Conservation (phyloP, 169 alveolate species). For the Plasmodium reichenowi region DNA sequence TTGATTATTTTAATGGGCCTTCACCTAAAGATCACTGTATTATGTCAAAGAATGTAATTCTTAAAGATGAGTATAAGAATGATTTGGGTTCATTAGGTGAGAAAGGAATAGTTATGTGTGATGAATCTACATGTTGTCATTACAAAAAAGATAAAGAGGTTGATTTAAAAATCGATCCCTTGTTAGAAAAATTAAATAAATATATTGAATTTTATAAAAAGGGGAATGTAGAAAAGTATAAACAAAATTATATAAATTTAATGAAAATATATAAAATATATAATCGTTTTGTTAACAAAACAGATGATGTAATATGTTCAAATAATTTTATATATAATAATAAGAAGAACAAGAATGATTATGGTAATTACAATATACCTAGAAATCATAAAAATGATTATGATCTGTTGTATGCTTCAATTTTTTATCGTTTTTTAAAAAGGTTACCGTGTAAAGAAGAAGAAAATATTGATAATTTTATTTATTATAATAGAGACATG, state of each 20-base stretch:
- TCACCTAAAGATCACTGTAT: too few species aligned
- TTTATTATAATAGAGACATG: slow-evolving; percentile 45
- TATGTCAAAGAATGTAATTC: too few species aligned
- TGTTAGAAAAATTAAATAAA: background rate
- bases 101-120: too few species aligned
- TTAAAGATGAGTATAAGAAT: too few species aligned
- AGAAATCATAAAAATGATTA: background rate
- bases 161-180: background rate
- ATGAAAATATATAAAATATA: slow-evolving; percentile 18
- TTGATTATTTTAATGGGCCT: too few species aligned
- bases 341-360: background rate
- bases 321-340: background rate
- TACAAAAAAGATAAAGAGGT: too few species aligned
- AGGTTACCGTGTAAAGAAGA: slow-evolving; percentile 66
- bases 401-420: slow-evolving; percentile 1
- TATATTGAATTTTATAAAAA: slow-evolving; percentile 32
- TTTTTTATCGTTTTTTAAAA: slow-evolving; percentile 34
- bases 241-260: slow-evolving; percentile 16
- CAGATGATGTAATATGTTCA: background rate
- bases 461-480: slow-evolving; percentile 48
- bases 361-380: background rate
- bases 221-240: background rate
- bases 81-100: too few species aligned
- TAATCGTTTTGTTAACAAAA: background rate
- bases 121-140: too few species aligned